Percentiles rank a stretch among this genome's conserved stretches.
Evolutionary conservation across 202 grass and related monocot genomes (phyloP).

Genomic region (Eragrostis tef): DNA sequence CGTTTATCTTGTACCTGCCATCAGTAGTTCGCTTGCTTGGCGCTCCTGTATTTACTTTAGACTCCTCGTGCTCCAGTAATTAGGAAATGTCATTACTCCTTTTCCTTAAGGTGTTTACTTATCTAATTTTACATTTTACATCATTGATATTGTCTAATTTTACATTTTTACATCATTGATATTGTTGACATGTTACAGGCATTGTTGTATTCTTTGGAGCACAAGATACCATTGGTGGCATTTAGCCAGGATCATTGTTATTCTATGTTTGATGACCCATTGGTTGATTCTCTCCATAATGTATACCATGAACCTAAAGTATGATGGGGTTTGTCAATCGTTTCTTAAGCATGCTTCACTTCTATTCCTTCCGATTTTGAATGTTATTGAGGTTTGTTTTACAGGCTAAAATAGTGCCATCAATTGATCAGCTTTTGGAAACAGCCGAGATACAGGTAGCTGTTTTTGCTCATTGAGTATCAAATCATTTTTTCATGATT

Average conservation of each 20-base stretch:
- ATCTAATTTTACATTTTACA: too few relatives aligned
- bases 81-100: neutral
- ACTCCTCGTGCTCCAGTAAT: neutral
- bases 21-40: neutral
- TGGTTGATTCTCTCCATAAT: slow-evolving; percentile 84
- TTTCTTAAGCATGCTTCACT: neutral
- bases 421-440: slow-evolving; percentile 73
- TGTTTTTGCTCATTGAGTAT: slow-evolving; percentile 22
- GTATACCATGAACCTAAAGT: slow-evolving; percentile 95
- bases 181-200: slow-evolving; percentile 56
- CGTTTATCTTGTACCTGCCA: neutral
- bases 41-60: too few relatives aligned
- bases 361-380: slow-evolving; percentile 39
- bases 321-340: slow-evolving; percentile 8
- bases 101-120: neutral
- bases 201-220: slow-evolving; percentile 80
- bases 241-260: slow-evolving; percentile 89
- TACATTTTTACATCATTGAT: slow-evolving; percentile 34
- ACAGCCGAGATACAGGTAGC: slow-evolving; percentile 80
- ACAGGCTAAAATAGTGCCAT: slow-evolving; percentile 84
- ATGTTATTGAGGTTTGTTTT: slow-evolving; percentile 43
- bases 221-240: slow-evolving; percentile 87
- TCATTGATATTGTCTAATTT: too few relatives aligned
- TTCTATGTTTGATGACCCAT: slow-evolving; percentile 86
- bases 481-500: slow-evolving; percentile 27